phyloP scores from a whole-genome alignment of 2,329 filamentous ascomycete species.

The Colletotrichum tabaci region DNA sequence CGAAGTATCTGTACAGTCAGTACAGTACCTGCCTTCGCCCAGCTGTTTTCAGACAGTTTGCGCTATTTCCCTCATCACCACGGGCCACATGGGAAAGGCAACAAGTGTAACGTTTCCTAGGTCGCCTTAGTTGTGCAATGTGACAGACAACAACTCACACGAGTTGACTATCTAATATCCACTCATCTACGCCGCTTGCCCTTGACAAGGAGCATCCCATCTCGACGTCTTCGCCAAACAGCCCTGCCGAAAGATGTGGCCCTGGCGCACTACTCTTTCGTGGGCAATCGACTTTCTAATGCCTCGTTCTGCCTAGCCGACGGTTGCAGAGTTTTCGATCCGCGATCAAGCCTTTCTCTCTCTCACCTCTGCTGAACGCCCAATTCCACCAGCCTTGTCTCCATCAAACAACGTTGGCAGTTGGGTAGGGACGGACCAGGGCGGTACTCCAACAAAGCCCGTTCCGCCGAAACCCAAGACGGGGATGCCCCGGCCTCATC shows the following conservation, averaged over 20 bases:
- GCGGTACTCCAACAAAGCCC: constrained; percentile 15
- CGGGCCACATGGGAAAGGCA: constrained; percentile 1
- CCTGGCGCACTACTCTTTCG: constrained; percentile 7
- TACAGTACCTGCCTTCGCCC: background rate
- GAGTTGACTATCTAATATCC: constrained; percentile 26
- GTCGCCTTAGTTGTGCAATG: constrained; percentile 24
- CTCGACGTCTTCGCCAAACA: constrained; percentile 30
- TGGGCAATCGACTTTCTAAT: too few relatives aligned
- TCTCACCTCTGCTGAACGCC: background rate
- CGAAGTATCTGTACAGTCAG: too few relatives aligned
- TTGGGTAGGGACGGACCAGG: constrained; percentile 30
- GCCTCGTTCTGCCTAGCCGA: background rate
- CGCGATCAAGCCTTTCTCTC: background rate
- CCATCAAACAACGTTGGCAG: constrained; percentile 15
- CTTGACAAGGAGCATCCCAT: constrained; percentile 34
- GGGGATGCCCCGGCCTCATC: constrained; percentile 24
- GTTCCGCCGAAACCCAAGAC: constrained; percentile 32
- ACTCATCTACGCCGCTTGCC: constrained; percentile 1
- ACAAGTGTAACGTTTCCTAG: constrained; percentile 30
- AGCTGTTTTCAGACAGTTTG: background rate
- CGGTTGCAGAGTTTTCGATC: background rate
- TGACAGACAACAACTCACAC: constrained; percentile 11
- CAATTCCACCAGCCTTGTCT: constrained; percentile 3
- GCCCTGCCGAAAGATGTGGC: constrained; percentile 26
- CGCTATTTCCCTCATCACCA: constrained; percentile 24